Conservation (phyloP, 1,284 basidiomycete species). For the Sanghuangporus weigelae region DNA sequence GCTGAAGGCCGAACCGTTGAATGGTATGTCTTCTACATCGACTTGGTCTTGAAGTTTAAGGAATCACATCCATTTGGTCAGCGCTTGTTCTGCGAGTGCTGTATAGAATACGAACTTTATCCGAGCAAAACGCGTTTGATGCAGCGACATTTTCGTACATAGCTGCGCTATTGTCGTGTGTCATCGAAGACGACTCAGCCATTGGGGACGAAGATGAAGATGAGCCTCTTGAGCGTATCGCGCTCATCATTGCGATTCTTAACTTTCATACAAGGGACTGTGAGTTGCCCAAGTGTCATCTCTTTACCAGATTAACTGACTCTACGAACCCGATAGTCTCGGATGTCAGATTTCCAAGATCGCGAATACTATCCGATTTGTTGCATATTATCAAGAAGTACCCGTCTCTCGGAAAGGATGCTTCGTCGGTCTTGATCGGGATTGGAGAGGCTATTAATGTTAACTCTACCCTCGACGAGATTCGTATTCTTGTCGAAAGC, state of each 20-base stretch:
- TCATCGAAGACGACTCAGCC: constrained; percentile 70
- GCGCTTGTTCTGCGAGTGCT: constrained; percentile 83
- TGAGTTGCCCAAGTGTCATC: constrained; percentile 34
- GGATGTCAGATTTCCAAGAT: constrained; percentile 67
- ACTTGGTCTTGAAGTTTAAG: neutral
- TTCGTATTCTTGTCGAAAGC: constrained; percentile 63
- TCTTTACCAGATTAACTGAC: neutral
- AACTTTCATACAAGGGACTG: constrained; percentile 85
- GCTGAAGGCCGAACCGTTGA: constrained; percentile 65
- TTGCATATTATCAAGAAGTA: constrained; percentile 75
- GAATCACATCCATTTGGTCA: constrained; percentile 23
- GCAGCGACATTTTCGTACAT: constrained; percentile 81
- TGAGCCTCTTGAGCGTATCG: constrained; percentile 82
- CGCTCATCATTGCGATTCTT: constrained; percentile 81
- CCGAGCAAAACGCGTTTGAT: constrained; percentile 82
- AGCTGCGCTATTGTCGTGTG: constrained; percentile 71
- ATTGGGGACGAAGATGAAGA: constrained; percentile 57
- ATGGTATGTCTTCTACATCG: constrained; percentile 41
- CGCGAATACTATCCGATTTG: constrained; percentile 66
- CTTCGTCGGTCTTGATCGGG: constrained; percentile 78
- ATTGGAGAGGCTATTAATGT: constrained; percentile 79
- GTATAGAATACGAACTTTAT: constrained; percentile 79
- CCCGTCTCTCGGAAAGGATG: constrained; percentile 82
- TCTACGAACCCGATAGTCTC: constrained; percentile 41
- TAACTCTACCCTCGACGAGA: constrained; percentile 61